Evolutionary conservation across 306 rosid species (phyloP).

Genomic region (Prunus armeniaca): DNA sequence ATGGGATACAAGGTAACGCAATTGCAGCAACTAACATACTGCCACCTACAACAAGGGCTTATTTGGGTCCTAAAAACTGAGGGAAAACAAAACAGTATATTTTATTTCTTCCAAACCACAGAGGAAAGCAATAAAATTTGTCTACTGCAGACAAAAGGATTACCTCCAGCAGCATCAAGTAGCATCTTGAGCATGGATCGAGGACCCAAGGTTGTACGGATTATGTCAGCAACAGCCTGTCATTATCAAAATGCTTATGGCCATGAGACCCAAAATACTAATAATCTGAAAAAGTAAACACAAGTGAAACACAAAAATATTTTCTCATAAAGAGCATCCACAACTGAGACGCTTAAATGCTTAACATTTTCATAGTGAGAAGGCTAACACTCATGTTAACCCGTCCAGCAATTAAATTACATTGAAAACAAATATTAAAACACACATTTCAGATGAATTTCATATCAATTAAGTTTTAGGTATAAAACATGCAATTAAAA

Average conservation of each 20-base stretch:
- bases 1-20: not conserved
- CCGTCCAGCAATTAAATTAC: not conserved
- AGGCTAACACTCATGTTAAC: not conserved
- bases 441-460: not conserved
- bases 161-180: slow-evolving; percentile 80
- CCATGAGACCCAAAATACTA: not conserved
- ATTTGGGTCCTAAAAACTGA: not conserved
- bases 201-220: slow-evolving; percentile 92
- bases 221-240: slow-evolving; percentile 93
- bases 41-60: not conserved
- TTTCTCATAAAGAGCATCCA: not conserved
- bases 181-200: slow-evolving; percentile 97
- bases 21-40: not conserved
- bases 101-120: not conserved
- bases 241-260: not conserved
- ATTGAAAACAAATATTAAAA: not conserved
- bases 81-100: not conserved
- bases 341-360: not conserved
- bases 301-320: not conserved
- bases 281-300: not conserved
- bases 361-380: not conserved
- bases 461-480: not conserved
- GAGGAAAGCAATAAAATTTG: not conserved
- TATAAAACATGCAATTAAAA: not conserved
- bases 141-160: not conserved